phyloP scores from a whole-genome alignment of 306 rosid species.

The Lotus japonicus region DNA sequence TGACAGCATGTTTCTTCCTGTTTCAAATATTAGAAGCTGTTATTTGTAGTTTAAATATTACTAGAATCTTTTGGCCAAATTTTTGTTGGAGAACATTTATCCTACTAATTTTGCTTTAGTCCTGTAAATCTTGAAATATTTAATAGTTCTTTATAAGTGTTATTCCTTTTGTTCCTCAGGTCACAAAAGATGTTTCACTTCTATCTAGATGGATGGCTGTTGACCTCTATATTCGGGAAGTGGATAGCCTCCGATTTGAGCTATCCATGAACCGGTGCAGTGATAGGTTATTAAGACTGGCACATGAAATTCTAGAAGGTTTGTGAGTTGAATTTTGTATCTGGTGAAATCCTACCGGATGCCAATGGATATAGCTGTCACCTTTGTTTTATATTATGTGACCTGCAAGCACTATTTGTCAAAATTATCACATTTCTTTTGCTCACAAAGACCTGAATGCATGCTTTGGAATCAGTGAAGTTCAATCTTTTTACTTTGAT shows the following conservation, averaged over 20 bases:
- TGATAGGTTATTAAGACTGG: conserved; percentile 52
- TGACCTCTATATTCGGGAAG: conserved; percentile 81
- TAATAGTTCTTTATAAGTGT: background rate
- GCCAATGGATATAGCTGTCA: conserved; percentile 11
- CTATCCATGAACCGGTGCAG: conserved; percentile 88
- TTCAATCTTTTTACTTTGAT: background rate
- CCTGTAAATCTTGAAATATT: conserved; percentile 1
- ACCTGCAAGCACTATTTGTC: background rate
- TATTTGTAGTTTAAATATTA: conserved; percentile 1
- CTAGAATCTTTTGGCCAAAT: background rate
- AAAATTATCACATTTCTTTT: background rate
- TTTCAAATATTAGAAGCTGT: conserved; percentile 4
- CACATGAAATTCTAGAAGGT: conserved; percentile 81
- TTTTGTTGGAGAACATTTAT: background rate
- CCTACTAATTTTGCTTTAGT: background rate
- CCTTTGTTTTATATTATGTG: background rate
- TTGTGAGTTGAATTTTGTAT: conserved; percentile 18
- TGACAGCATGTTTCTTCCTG: background rate
- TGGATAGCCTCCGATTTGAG: conserved; percentile 86
- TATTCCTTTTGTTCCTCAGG: conserved; percentile 45
- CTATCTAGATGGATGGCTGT: conserved; percentile 91
- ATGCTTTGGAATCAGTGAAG: background rate
- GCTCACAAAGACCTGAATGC: background rate
- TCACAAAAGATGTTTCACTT: conserved; percentile 81
- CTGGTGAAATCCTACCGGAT: conserved; percentile 3